phyloP scores from a whole-genome alignment of 1,284 basidiomycete genomes.

The Pterula multifida region DNA sequence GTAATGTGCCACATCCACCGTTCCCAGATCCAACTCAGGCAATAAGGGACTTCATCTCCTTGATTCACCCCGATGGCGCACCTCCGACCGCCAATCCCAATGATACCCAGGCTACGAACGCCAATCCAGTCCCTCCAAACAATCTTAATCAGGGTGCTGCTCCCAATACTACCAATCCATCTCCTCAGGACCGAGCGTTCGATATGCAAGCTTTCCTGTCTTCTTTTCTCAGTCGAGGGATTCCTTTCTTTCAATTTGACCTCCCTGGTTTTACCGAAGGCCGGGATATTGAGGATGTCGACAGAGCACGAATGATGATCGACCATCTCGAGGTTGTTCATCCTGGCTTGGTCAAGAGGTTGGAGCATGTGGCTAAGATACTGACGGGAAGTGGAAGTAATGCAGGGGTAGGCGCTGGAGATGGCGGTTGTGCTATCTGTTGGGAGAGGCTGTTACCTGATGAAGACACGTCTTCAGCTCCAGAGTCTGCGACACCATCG shows the following conservation, averaged over 20 bases:
- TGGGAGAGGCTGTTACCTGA: conserved; percentile 48
- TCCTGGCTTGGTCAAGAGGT: conserved; percentile 48
- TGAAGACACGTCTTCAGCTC: conserved; percentile 14
- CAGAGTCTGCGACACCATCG: conserved; percentile 11
- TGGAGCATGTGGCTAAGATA: conserved; percentile 45
- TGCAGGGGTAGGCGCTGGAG: conserved; percentile 23
- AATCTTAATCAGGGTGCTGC: too few species aligned
- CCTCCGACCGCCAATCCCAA: not conserved
- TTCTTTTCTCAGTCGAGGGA: conserved; percentile 11
- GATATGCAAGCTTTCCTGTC: conserved; percentile 8
- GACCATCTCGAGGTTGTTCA: conserved; percentile 55
- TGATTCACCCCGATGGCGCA: not conserved
- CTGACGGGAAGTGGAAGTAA: conserved; percentile 24
- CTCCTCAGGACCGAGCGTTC: conserved; percentile 3
- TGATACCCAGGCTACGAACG: not conserved
- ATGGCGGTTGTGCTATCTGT: conserved; percentile 58
- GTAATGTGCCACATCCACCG: not conserved
- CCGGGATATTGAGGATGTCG: conserved; percentile 48
- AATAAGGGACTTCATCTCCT: not conserved
- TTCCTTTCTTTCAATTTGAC: conserved; percentile 11
- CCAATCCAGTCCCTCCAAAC: not conserved
- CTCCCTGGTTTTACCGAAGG: conserved; percentile 17
- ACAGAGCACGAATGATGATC: conserved; percentile 48
- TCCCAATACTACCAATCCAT: not conserved
- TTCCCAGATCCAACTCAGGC: not conserved